These are phyloP conservation scores for Diospyros lotus DNA, from an alignment of 148 eudicot species.

Conservation along the genomic window DNA sequence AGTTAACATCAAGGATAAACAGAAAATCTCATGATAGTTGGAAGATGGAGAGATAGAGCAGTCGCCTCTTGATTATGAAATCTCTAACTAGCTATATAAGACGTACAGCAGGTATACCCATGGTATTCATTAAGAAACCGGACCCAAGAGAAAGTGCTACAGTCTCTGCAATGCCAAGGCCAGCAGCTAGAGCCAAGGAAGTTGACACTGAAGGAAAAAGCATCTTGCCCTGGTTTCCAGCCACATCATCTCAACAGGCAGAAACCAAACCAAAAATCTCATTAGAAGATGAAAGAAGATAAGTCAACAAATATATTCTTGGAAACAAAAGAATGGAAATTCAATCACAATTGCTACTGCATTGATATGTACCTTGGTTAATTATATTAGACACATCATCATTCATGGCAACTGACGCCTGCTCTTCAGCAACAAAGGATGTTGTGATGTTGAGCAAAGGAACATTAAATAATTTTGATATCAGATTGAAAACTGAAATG, in stretches of 20 bases:
- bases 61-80: constrained; percentile 6
- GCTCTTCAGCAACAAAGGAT: constrained; percentile 96
- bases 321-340: neutral
- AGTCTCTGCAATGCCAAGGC: constrained; percentile 73
- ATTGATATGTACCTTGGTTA: constrained; percentile 37
- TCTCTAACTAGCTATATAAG: constrained; percentile 27
- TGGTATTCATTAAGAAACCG: constrained; percentile 62
- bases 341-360: neutral
- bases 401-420: constrained; percentile 42
- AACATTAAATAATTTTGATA: constrained; percentile 86
- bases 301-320: neutral
- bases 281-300: constrained; percentile 9
- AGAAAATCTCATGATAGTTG: neutral
- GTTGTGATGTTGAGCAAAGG: constrained; percentile 94
- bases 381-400: constrained; percentile 21
- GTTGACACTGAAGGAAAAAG: constrained; percentile 77
- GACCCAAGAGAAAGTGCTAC: constrained; percentile 74
- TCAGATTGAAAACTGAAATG: constrained; percentile 75
- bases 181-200: constrained; percentile 65
- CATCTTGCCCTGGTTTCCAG: constrained; percentile 29
- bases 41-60: neutral
- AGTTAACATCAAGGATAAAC: neutral
- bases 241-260: constrained; percentile 14
- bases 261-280: constrained; percentile 9
- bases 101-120: constrained; percentile 96